phyloP scores from a whole-genome alignment of 2,329 filamentous ascomycete genomes.

The Chrysosporium keratinophilum region DNA sequence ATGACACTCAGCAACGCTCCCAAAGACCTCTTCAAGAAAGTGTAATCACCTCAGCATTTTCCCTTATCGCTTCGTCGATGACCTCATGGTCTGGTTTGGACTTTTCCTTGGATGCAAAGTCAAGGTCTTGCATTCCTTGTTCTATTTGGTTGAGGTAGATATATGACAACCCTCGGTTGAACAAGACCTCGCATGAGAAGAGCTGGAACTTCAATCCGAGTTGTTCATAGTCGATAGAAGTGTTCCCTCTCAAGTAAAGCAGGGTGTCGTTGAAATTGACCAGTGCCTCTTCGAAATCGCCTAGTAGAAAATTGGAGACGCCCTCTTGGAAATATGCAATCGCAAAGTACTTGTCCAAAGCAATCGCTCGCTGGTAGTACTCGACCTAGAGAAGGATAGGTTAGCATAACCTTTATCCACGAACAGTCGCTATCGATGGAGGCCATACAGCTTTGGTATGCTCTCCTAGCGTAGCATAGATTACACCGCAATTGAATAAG shows the following conservation, averaged over 20 bases:
- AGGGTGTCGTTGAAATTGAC: constrained; percentile 98
- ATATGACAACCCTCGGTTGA: constrained; percentile 94
- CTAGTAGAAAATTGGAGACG: constrained; percentile 92
- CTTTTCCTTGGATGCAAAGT: constrained; percentile 88
- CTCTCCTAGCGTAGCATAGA: constrained; percentile 90
- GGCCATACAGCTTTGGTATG: constrained; percentile 80
- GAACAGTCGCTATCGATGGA: background rate
- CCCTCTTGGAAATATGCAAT: constrained; percentile 98
- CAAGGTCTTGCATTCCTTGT: constrained; percentile 79
- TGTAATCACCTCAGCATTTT: constrained; percentile 68
- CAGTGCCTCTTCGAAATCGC: constrained; percentile 92
- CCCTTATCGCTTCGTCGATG: constrained; percentile 90
- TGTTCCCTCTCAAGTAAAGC: constrained; percentile 87
- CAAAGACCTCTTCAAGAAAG: constrained; percentile 1
- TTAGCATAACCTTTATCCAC: background rate
- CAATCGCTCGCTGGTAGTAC: constrained; percentile 84
- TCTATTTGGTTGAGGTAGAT: constrained; percentile 92
- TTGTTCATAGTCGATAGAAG: constrained; percentile 96
- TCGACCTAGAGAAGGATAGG: constrained; percentile 56
- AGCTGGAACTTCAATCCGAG: constrained; percentile 90
- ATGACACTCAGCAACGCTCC: constrained; percentile 10
- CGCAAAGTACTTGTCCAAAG: constrained; percentile 86
- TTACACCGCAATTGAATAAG: constrained; percentile 95
- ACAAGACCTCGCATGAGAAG: constrained; percentile 93
- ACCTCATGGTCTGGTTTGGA: constrained; percentile 93